Evolutionary conservation across 2,329 filamentous ascomycete genomes (phyloP), one percentile per base, ranked within the genome.

Genomic region (Didymella glomerata): DNA sequence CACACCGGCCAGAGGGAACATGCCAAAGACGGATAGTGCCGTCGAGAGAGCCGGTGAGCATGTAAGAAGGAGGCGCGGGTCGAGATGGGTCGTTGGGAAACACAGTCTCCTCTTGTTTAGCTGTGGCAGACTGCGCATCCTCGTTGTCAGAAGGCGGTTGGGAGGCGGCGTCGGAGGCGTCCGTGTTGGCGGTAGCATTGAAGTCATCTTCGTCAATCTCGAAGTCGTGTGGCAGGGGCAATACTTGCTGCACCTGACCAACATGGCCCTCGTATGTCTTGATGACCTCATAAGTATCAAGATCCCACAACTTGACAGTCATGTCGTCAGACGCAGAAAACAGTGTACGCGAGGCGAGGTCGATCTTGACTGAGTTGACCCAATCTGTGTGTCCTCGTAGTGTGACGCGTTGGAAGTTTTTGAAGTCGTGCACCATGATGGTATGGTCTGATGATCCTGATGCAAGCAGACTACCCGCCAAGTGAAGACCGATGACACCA

Each of bases 251-350:
- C 5, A 98, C 93, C 71, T 97, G 93, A 16, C 93, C 95, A 16
- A 97, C 93, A 71, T 99, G 95, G 7, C 93, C 94, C 67, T 92
- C 86, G 70, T 93, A 98, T 0, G 83, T 85, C 66, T 82, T 82
- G 74, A 98, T 90, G 74, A 91, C 94, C 53, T 86, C 82, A 70
- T 89, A 88, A 1, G 90, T 91, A 72, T 97, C 92, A 34, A 99
- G 83, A 70, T 98, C 94, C 94, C 94, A 97, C 1, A 99, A 83
- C 68, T 93, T 92, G 66, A 96, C 87, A 0, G 91, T 95, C 72
- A 92, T 90, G 76, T 99, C 95, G 73, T 99, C 95, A 0, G 93
- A 97, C 1, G 93, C 93, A 0, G 94, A 97, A 71, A 98, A 90
- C 3, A 98, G 84, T 0, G 93, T 97, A 14, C 92, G 88, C 10